phyloP scores from a whole-genome alignment of 441 rosid species.

The Jatropha podagrica region DNA sequence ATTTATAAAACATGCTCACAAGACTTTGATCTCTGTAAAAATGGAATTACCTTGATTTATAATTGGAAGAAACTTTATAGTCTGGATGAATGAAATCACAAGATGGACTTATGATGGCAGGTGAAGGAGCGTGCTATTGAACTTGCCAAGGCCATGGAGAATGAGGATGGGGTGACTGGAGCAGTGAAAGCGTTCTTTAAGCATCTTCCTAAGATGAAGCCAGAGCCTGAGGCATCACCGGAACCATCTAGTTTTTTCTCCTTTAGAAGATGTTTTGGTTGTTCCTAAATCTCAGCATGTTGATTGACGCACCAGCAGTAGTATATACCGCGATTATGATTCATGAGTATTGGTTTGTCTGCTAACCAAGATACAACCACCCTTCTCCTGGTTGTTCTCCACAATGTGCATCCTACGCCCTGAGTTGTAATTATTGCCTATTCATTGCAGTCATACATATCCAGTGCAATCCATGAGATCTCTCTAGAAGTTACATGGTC shows the following conservation, averaged over 20 bases:
- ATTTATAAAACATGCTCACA: too few species aligned
- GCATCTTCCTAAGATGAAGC: constrained; percentile 61
- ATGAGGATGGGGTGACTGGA: constrained; percentile 93
- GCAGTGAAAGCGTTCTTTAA: constrained; percentile 93
- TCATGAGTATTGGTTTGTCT: constrained; percentile 11
- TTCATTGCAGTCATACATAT: constrained; percentile 9
- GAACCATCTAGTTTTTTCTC: constrained; percentile 52
- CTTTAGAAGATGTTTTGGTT: constrained; percentile 72
- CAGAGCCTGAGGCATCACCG: constrained; percentile 28
- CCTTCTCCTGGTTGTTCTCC: not conserved
- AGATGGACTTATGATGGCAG: constrained; percentile 37
- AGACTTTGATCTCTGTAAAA: not conserved
- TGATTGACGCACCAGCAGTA: not conserved
- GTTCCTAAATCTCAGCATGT: constrained; percentile 44
- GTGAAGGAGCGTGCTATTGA: constrained; percentile 82
- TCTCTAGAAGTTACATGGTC: not conserved
- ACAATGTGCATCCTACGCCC: not conserved
- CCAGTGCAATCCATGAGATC: constrained; percentile 6
- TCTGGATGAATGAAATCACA: not conserved
- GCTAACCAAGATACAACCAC: not conserved
- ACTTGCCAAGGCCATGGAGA: constrained; percentile 87
- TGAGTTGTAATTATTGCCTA: constrained; percentile 26
- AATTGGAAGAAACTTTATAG: not conserved
- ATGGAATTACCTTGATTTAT: not conserved
- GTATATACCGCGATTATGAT: constrained; percentile 3